Evolutionary conservation across 139 green algal genomes (phyloP), one percentile per base, ranked within the genome.

Genomic region (Micromonas pusilla): DNA sequence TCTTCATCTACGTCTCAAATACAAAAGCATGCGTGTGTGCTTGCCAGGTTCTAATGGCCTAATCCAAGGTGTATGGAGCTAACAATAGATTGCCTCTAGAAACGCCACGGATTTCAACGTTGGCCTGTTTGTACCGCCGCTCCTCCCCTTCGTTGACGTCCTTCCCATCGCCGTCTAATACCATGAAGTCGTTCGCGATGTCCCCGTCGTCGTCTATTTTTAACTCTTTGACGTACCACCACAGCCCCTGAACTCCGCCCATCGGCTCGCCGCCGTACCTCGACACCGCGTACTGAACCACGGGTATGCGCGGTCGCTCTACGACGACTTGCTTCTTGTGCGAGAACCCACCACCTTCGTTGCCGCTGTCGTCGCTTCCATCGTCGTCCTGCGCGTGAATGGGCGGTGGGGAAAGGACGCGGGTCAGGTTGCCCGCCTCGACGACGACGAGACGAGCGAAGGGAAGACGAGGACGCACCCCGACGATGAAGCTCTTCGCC

Each of bases 241-340:
- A 36, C 21, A 75, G 30, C 0, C 37, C 36, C 30, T 75, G 68
- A 20, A 75, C 37, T 6, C 68, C 68, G 3, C 68, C 68, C 34
- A 53, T 38, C 1, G 25, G 23, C 13, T 30, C 33, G 34, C 68
- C 68, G 37, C 21, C 62, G 26, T 62, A 21, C 25, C 19, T 21
- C 21, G 23, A 39, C 36, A 63, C 37, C 68, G 68, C 68, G 68
- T 25, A 64, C 30, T 75, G 26, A 13, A 75, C 25, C 68, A 75
- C 68, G 4, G 68, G 68, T 1, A 30, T 63, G 16, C 66, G 66
- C 3, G 20, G 20, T 26, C 31, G 45, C 45, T 57, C 45, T 16
- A 57, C 45, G 9, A 16, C 45, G 9, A 57, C 45, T 16, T 57
- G 9, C 45, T 16, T 57, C 45, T 57, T 57, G 45, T 9, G 9